Conservation (phyloP, 2,329 filamentous ascomycete genomes). For the Knufia petricola region DNA sequence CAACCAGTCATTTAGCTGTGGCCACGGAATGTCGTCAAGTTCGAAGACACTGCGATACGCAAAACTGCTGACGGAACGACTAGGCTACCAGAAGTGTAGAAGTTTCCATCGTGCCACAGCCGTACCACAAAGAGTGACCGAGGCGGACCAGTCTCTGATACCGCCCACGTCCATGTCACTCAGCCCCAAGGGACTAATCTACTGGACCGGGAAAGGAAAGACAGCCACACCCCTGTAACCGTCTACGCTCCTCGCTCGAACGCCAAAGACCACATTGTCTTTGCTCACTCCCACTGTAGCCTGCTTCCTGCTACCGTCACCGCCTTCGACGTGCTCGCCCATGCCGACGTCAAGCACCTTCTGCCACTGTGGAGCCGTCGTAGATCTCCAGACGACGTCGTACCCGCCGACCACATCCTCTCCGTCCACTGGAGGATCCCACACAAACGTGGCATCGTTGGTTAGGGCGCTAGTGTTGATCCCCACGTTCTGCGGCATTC, state of each 20-base stretch:
- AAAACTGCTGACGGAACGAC: too few relatives aligned
- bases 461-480: constrained; percentile 38
- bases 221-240: constrained; percentile 44
- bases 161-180: too few relatives aligned
- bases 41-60: too few relatives aligned
- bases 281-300: constrained; percentile 44
- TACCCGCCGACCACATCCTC: constrained; percentile 40
- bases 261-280: constrained; percentile 50
- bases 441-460: constrained; percentile 44
- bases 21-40: too few relatives aligned
- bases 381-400: constrained; percentile 48
- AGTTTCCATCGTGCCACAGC: too few relatives aligned
- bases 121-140: too few relatives aligned
- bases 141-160: too few relatives aligned
- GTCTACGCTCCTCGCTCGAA: constrained; percentile 42
- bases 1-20: too few relatives aligned
- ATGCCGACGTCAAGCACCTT: constrained; percentile 40
- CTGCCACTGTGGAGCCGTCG: constrained; percentile 43
- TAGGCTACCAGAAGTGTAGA: too few relatives aligned
- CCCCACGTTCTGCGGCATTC: constrained; percentile 40
- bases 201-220: constrained; percentile 38
- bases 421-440: constrained; percentile 29
- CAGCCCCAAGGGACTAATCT: too few relatives aligned
- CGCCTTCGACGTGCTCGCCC: background rate
- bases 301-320: constrained; percentile 19